Conservation (phyloP, 129 eudicot species). For the Sambucus nigra region DNA sequence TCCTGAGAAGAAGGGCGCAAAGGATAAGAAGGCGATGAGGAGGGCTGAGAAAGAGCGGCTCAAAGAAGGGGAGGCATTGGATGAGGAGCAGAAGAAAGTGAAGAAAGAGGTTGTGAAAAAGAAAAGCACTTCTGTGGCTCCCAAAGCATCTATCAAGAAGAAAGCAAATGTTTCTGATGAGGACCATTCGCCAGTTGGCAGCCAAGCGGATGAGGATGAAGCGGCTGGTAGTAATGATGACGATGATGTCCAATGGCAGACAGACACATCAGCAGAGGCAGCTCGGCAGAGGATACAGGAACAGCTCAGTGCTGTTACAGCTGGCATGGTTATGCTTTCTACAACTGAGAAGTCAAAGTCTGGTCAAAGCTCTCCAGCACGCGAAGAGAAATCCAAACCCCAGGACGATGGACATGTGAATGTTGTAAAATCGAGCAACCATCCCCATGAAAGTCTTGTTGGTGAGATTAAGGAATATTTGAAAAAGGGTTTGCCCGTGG, state of each 20-base stretch:
- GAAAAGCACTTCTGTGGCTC: slow-evolving; percentile 14
- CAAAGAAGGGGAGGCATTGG: slow-evolving; percentile 48
- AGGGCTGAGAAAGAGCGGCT: slow-evolving; percentile 61
- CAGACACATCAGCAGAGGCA: slow-evolving; percentile 50
- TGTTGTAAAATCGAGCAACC: slow-evolving; percentile 9
- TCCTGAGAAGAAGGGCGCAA: slow-evolving; percentile 38
- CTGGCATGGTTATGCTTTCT: slow-evolving; percentile 57
- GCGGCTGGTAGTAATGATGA: slow-evolving; percentile 23
- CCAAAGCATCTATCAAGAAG: slow-evolving; percentile 33
- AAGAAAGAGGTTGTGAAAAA: slow-evolving; percentile 38
- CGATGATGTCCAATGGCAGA: slow-evolving; percentile 54
- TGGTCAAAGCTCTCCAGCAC: slow-evolving; percentile 5
- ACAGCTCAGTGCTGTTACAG: slow-evolving; percentile 48
- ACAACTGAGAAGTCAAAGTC: slow-evolving; percentile 28
- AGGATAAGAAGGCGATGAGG: slow-evolving; percentile 56
- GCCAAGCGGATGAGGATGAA: slow-evolving; percentile 35
- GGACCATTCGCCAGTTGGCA: slow-evolving; percentile 36
- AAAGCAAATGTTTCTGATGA: slow-evolving; percentile 48
- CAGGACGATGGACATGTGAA: slow-evolving; percentile 16
- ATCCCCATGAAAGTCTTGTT: slow-evolving; percentile 20
- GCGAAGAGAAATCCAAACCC: slow-evolving; percentile 13
- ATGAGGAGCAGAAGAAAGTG: slow-evolving; percentile 51
- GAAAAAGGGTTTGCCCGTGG: slow-evolving; percentile 24
- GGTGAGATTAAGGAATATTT: slow-evolving; percentile 25
- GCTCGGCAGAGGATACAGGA: slow-evolving; percentile 48